Evolutionary conservation across 2,329 filamentous ascomycete species (phyloP).

Genomic region (Sarocladiaceae sp.): DNA sequence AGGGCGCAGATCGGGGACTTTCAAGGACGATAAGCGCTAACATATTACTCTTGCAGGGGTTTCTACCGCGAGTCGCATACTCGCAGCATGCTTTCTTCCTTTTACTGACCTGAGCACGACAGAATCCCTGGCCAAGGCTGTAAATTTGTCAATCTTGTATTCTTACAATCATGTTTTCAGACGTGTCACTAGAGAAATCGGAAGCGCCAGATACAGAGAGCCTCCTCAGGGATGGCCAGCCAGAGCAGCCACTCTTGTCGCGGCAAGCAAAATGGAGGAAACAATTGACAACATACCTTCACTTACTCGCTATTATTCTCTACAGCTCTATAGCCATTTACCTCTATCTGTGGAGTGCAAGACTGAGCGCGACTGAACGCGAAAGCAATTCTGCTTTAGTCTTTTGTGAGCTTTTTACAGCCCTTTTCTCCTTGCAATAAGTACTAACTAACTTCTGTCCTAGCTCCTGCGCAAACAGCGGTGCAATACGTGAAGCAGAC

Average conservation of each 20-base stretch:
- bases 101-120: neutral
- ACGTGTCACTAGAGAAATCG: neutral
- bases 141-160: neutral
- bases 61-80: neutral
- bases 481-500: constrained; percentile 11
- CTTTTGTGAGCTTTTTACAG: constrained; percentile 7
- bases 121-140: neutral
- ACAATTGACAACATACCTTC: neutral
- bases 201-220: constrained; percentile 9
- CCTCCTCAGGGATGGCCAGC: neutral
- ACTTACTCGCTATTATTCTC: neutral
- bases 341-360: constrained; percentile 7
- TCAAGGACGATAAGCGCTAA: neutral
- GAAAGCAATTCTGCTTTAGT: constrained; percentile 5
- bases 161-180: constrained; percentile 8
- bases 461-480: constrained; percentile 10
- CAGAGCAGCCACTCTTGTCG: constrained; percentile 6
- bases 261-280: constrained; percentile 6
- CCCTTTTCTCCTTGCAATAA: neutral
- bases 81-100: neutral
- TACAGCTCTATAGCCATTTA: constrained; percentile 4
- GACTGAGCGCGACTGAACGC: neutral
- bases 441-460: neutral
- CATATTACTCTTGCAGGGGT: neutral
- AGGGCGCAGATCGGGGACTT: neutral